Base-by-base conservation (phyloP, 768 basidiomycete species). In the Fomitopsis pulvina region DNA sequence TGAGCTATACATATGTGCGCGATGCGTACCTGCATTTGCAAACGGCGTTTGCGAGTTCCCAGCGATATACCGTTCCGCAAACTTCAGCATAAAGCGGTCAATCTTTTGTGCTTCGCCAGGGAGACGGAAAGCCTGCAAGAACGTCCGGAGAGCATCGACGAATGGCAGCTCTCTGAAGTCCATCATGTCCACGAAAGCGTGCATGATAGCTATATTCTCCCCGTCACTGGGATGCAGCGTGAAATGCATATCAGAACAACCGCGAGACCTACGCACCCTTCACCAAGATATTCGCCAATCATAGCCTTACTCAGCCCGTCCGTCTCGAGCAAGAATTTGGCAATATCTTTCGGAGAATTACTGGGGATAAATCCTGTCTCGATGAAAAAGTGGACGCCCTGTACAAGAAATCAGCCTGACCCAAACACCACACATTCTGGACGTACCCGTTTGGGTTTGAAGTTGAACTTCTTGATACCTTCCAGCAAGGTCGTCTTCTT, bases 41-140 rank as follows among this genome's bases (percentile, higher is more conserved):
- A 98, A 99, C 2, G 80, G 76, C 1, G 87, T 88, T 57, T 84
- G 79, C 0, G 81, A 68, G 65, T 98, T 97, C 49, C 85, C 85
- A 11, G 85, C 89, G 54, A 97, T 92, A 65, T 92, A 99, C 29
- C 93, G 81, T 65, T 98, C 94, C 8, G 96, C 95, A 61, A 97
- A 99, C 67, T 99, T 99, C 48, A 98, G 80, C 92, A 99, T 94
- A 70, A 81, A 98, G 8, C 96, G 84, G 76, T 99, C 96, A 57
- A 99, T 98, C 70, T 98, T 98, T 67, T 99, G 96, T 0, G 92
- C 75, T 68, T 99, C 96, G 39, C 96, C 96, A 6, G 96, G 96
- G 18, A 99, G 78, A 42, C 96, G 88, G 79, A 98, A 98, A 3
- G 92, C 80, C 66, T 99, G 96, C 24, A 99, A 71, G 69, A 96